Evolutionary conservation across 2,329 filamentous ascomycete species (phyloP), one percentile per base, ranked within the genome.

Genomic region (Exophiala oligosperma): DNA sequence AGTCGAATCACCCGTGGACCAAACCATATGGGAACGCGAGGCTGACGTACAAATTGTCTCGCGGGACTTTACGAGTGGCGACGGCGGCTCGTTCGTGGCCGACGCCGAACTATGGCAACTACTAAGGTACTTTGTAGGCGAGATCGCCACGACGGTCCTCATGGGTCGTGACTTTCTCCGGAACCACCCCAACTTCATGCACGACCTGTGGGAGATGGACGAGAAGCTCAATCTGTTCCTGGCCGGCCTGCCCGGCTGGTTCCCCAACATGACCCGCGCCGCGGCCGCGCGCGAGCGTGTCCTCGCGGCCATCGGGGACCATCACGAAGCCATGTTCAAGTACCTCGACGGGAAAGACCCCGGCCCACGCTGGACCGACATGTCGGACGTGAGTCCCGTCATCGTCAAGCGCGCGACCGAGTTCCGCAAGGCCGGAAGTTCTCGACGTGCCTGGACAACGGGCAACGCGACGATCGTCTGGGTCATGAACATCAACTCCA

Each of bases 11-110:
- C 73, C 79, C 2, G 82, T 88, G 24, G 85, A 89, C 66, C 83
- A 87, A 60, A 77, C 79, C 64, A 74, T 76, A 1, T 88, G 86
- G 85, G 86, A 89, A 67, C 79, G 83, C 35, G 72, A 70, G n/a
- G 78, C 74, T 17, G 70, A 76, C 8, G 73, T 81, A 1, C 71
- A 72, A 2, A 69, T 76, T 8, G 68, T 74, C 3, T 78, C 79
- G 14, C 64, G 72, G 1, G 41, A 53, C 21, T 65, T 9, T 4
- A 29, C 5, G 8, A 29, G 28, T 8, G 28, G 67, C 35, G 60
- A 68, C 14, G 56, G 50, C 35, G 38, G 41, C 7, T n/a, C 29
- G 2, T 70, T 73, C 28, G 74, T 80, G 53, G 82, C 79, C 12
- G 83, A 86, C 63, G 75, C 78, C 11, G 75, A 76, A 59, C 69